These are phyloP conservation scores for Biscogniauxia mediterranea DNA, from an alignment of 2,329 filamentous ascomycete species.

Conservation along the genomic window DNA sequence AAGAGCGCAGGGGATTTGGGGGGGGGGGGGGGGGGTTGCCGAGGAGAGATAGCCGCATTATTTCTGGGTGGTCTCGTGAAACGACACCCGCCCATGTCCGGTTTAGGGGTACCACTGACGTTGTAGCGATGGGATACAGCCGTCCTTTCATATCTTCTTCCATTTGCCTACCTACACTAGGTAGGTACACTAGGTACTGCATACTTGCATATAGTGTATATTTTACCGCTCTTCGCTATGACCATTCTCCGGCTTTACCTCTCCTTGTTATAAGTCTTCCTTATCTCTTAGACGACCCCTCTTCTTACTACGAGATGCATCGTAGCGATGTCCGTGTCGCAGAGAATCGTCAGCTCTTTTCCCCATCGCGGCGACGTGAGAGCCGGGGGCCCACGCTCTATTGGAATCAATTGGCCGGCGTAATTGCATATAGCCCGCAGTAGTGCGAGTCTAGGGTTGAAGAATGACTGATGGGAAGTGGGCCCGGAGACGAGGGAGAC, in stretches of 20 bases:
- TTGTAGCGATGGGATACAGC: neutral
- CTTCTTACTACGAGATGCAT: no score
- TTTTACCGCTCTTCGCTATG: no score
- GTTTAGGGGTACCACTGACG: neutral
- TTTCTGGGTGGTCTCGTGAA: neutral
- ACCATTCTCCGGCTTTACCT: no score
- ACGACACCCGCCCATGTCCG: neutral
- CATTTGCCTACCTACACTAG: no score
- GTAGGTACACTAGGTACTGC: no score
- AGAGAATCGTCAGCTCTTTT: no score
- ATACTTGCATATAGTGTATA: no score
- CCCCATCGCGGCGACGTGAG: neutral
- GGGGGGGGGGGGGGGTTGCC: no score
- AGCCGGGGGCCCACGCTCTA: neutral
- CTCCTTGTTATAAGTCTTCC: no score
- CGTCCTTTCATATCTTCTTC: neutral
- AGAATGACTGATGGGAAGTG: neutral
- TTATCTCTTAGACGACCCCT: no score
- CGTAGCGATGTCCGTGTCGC: no score
- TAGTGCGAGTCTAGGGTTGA: neutral
- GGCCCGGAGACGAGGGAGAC: neutral
- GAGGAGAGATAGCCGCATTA: neutral
- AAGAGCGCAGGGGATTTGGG: neutral
- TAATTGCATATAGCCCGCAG: neutral
- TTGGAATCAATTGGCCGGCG: neutral